Percentiles rank a stretch among this genome's conserved stretches.
phyloP scores from a whole-genome alignment of 1,284 basidiomycete genomes.

The Leccinum variabile region DNA sequence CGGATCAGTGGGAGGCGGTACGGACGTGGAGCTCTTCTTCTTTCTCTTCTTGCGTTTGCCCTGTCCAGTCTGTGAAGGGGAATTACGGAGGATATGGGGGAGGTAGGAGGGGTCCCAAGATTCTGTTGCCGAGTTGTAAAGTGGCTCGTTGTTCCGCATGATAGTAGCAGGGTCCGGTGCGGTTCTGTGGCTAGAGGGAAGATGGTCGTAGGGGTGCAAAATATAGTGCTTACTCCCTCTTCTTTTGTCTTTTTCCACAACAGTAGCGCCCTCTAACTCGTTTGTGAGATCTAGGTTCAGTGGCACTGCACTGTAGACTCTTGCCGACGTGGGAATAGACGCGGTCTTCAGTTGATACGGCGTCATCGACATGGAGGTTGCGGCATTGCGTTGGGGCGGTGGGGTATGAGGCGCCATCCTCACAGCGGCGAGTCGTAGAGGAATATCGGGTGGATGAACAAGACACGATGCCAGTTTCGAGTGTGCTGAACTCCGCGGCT shows the following conservation, averaged over 20 bases:
- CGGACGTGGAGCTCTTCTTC: neutral
- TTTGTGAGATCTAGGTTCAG: neutral
- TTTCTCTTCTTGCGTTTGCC: neutral
- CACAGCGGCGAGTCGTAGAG: neutral
- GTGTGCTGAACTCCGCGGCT: neutral
- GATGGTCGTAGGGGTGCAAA: neutral
- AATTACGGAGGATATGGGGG: neutral
- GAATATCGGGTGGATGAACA: neutral
- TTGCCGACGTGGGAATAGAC: neutral
- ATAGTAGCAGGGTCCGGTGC: neutral
- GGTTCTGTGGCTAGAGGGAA: neutral
- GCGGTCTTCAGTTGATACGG: neutral
- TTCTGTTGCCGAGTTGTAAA: neutral
- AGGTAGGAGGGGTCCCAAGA: neutral
- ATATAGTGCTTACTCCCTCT: neutral
- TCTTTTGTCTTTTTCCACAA: neutral
- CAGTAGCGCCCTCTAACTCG: neutral
- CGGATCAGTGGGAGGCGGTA: neutral
- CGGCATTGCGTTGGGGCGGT: neutral
- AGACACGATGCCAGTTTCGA: too few relatives aligned
- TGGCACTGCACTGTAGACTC: neutral
- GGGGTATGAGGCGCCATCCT: neutral
- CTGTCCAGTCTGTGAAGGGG: neutral
- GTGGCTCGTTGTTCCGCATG: neutral
- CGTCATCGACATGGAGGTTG: neutral